Percentiles rank a stretch among this genome's conserved stretches.
Evolutionary conservation across 2,329 filamentous ascomycete genomes (phyloP).

Genomic region (Chalaropsis ovoidea): DNA sequence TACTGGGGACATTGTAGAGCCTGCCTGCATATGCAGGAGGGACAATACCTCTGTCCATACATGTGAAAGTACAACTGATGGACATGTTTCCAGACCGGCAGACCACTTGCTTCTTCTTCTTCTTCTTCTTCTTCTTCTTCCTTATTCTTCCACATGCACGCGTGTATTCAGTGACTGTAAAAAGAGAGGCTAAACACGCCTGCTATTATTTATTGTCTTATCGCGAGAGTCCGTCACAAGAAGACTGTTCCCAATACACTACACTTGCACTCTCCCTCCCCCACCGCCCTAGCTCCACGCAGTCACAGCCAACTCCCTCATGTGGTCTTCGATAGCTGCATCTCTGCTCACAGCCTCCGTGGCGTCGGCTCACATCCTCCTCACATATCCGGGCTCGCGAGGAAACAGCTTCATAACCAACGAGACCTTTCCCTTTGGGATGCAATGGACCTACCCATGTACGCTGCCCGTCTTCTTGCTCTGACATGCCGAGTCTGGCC

Average conservation of each 20-base stretch:
- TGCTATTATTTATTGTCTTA: not conserved
- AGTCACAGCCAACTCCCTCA: not conserved
- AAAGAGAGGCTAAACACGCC: not conserved
- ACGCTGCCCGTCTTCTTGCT: slow-evolving; percentile 30
- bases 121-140: slow-evolving; percentile 1
- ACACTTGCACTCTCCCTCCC: no score
- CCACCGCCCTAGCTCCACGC: no score
- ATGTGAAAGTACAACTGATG: not conserved
- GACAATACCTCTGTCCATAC: not conserved
- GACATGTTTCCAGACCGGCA: not conserved
- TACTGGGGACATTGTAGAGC: not conserved
- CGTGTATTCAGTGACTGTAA: not conserved
- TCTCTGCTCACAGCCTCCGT: slow-evolving; percentile 24
- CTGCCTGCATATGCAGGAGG: not conserved
- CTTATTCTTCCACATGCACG: not conserved
- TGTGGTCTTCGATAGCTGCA: not conserved
- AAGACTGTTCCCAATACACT: no score
- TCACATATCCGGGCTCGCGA: slow-evolving; percentile 56
- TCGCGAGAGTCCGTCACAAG: not conserved
- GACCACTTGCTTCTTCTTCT: not conserved
- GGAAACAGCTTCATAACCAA: slow-evolving; percentile 56
- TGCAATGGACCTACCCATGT: slow-evolving; percentile 67
- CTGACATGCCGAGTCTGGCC: not conserved
- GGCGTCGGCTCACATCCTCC: slow-evolving; percentile 42
- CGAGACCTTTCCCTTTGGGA: slow-evolving; percentile 54